These are phyloP conservation scores for Cyberlindnera euphorbiae DNA, from an alignment of 805 yeast species.

Conservation along the genomic window DNA sequence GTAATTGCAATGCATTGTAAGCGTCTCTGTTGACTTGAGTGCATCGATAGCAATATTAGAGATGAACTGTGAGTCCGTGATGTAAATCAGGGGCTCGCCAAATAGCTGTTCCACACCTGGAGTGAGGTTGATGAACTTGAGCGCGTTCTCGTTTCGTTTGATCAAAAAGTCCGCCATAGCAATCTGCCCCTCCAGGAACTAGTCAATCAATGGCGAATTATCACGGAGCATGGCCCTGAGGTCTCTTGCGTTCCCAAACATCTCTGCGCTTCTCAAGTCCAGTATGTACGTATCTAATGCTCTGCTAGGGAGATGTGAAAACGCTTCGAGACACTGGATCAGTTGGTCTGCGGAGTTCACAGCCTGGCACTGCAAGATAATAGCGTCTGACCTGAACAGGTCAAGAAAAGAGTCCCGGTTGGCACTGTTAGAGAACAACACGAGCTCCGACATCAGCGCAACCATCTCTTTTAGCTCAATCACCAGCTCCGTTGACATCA, in stretches of 20 bases:
- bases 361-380: slow-evolving; percentile 5
- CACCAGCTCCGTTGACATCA: neutral
- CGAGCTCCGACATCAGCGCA: slow-evolving; percentile 1
- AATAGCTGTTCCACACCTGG: neutral
- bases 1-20: slow-evolving; percentile 4
- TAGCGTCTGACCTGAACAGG: slow-evolving; percentile 7
- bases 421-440: slow-evolving; percentile 5
- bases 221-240: slow-evolving; percentile 6
- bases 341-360: neutral
- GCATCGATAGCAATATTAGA: slow-evolving; percentile 4
- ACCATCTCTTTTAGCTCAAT: neutral
- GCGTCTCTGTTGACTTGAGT: slow-evolving; percentile 3
- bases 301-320: neutral
- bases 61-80: slow-evolving; percentile 7
- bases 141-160: slow-evolving; percentile 8
- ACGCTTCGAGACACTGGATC: neutral
- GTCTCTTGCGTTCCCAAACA: slow-evolving; percentile 1
- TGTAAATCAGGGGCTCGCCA: neutral
- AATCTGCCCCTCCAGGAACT: slow-evolving; percentile 1
- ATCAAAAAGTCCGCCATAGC: slow-evolving; percentile 6
- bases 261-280: neutral
- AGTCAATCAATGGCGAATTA: slow-evolving; percentile 2
- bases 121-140: slow-evolving; percentile 1
- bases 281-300: neutral
- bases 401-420: slow-evolving; percentile 7